Conservation (phyloP, 352 stramenopile genomes). For the Phytophthora palmivora region DNA sequence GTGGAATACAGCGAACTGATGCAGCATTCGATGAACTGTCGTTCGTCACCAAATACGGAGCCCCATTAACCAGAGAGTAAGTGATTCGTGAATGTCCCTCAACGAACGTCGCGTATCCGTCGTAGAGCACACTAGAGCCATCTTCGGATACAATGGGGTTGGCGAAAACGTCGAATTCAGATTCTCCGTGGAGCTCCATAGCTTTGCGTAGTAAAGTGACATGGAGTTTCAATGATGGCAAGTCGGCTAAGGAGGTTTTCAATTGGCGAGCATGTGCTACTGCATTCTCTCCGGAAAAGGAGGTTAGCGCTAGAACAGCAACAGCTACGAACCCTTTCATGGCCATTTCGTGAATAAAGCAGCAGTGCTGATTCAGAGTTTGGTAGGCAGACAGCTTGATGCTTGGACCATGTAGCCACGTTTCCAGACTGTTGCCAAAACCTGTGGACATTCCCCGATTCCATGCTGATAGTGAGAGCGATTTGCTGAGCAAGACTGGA, state of each 20-base stretch:
- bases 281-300: not conserved
- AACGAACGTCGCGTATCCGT: slow-evolving; percentile 32
- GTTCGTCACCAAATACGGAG: slow-evolving; percentile 24
- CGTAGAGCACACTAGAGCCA: slow-evolving; percentile 33
- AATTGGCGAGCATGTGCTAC: not conserved
- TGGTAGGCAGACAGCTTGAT: not conserved
- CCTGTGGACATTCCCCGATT: slow-evolving; percentile 3
- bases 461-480: slow-evolving; percentile 17
- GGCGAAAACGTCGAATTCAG: slow-evolving; percentile 43
- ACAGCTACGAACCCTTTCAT: slow-evolving; percentile 10
- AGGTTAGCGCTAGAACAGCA: slow-evolving; percentile 1
- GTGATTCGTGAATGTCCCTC: slow-evolving; percentile 26
- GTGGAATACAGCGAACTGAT: slow-evolving; percentile 24
- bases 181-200: slow-evolving; percentile 39
- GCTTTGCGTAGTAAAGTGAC: slow-evolving; percentile 37
- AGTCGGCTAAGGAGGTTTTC: slow-evolving; percentile 16
- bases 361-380: not conserved
- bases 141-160: slow-evolving; percentile 30
- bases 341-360: not conserved
- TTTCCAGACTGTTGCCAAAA: slow-evolving; percentile 2
- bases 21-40: slow-evolving; percentile 1
- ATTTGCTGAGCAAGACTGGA: slow-evolving; percentile 7
- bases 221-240: slow-evolving; percentile 47
- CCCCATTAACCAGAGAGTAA: slow-evolving; percentile 34
- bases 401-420: slow-evolving; percentile 10